A percentile compares a stretch with the other conserved stretches of the same genome.
These are phyloP conservation scores for Obba rivulosa DNA, from an alignment of 768 basidiomycete species.

Conservation along the genomic window DNA sequence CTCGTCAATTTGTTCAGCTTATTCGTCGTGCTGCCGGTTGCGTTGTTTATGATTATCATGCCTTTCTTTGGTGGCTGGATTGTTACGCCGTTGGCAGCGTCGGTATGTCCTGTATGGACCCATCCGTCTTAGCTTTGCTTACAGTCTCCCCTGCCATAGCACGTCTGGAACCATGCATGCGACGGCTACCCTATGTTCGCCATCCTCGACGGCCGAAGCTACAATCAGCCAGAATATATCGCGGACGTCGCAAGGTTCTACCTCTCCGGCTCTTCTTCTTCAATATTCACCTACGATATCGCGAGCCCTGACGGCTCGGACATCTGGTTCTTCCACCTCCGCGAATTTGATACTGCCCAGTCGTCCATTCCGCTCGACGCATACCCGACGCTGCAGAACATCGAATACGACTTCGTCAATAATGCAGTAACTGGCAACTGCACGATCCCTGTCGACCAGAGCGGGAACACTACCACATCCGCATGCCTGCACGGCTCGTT, in stretches of 20 bases:
- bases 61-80: slow-evolving; percentile 14
- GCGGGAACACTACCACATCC: neutral
- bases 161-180: slow-evolving; percentile 12
- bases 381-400: slow-evolving; percentile 8
- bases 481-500: slow-evolving; percentile 11
- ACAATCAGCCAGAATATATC: slow-evolving; percentile 6
- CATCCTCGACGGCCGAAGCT: slow-evolving; percentile 9
- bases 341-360: slow-evolving; percentile 5
- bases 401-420: slow-evolving; percentile 9
- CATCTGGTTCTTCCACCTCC: slow-evolving; percentile 9
- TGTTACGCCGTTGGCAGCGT: slow-evolving; percentile 6
- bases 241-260: slow-evolving; percentile 13
- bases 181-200: slow-evolving; percentile 12
- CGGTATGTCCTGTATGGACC: neutral
- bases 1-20: neutral
- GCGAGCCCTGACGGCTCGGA: slow-evolving; percentile 4
- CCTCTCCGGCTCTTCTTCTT: neutral
- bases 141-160: neutral
- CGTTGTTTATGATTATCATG: slow-evolving; percentile 1
- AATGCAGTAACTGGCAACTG: slow-evolving; percentile 8
- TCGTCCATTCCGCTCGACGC: slow-evolving; percentile 5
- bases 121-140: neutral
- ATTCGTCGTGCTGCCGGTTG: slow-evolving; percentile 4
- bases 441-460: slow-evolving; percentile 2
- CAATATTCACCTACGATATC: slow-evolving; percentile 10